These are phyloP conservation scores for Exophiala alcalophila DNA, from an alignment of 2,329 filamentous ascomycete genomes.

Conservation along the genomic window DNA sequence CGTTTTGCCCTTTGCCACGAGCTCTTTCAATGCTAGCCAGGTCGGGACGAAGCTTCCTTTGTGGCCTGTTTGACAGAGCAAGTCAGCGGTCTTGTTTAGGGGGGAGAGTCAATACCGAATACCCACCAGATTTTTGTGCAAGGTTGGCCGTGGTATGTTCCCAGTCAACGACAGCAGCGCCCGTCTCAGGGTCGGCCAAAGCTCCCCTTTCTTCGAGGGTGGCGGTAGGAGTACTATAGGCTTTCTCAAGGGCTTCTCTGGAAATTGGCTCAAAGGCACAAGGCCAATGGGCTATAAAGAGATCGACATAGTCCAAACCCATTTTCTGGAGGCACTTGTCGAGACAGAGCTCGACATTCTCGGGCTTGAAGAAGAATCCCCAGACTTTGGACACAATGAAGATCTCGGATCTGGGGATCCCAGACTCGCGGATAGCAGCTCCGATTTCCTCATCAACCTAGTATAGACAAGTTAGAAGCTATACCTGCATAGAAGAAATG, in stretches of 20 bases:
- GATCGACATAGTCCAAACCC: slow-evolving; percentile 67
- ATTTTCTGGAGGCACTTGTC: slow-evolving; percentile 62
- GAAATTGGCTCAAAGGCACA: slow-evolving; percentile 34
- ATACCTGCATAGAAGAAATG: no score
- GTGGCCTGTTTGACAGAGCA: slow-evolving; percentile 2
- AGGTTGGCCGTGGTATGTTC: slow-evolving; percentile 14
- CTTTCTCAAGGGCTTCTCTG: slow-evolving; percentile 13
- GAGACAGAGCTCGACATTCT: slow-evolving; percentile 51
- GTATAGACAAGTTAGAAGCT: no score
- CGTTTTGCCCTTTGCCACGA: slow-evolving; percentile 59
- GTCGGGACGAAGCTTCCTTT: slow-evolving; percentile 40
- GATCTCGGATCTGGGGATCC: slow-evolving; percentile 50
- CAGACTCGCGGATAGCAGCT: slow-evolving; percentile 51
- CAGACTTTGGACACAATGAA: slow-evolving; percentile 55
- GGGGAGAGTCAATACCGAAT: no score
- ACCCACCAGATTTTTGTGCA: slow-evolving; percentile 12
- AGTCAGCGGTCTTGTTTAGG: slow-evolving; percentile 2
- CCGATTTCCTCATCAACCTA: slow-evolving; percentile 54
- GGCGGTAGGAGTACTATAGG: slow-evolving; percentile 1
- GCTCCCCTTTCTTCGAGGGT: slow-evolving; percentile 14
- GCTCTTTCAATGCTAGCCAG: slow-evolving; percentile 65
- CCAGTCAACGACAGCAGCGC: slow-evolving; percentile 11
- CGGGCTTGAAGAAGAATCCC: slow-evolving; percentile 51
- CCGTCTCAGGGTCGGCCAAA: neutral
- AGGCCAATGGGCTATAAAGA: slow-evolving; percentile 60